phyloP scores from a whole-genome alignment of 1,139 yeast genomes.

The Yamadazyma trypodendri region DNA sequence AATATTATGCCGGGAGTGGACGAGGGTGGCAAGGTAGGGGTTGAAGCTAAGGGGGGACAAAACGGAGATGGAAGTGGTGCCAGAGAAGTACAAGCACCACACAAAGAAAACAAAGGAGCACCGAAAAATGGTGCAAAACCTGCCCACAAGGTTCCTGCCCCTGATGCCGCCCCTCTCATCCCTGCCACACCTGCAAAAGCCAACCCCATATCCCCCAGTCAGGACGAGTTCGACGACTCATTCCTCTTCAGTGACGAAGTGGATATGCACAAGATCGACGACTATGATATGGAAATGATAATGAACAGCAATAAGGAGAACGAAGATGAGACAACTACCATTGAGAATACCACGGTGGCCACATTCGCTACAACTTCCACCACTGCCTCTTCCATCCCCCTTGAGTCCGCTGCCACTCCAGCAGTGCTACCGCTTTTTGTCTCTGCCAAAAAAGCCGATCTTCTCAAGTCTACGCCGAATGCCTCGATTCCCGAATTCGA shows the following conservation, averaged over 20 bases:
- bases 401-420: neutral
- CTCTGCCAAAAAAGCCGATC: constrained; percentile 58
- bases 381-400: neutral
- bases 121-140: too few relatives aligned
- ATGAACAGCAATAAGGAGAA: constrained; percentile 16
- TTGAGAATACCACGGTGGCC: neutral
- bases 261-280: constrained; percentile 28
- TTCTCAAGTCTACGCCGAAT: constrained; percentile 44
- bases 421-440: constrained; percentile 42
- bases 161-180: too few relatives aligned
- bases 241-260: constrained; percentile 66
- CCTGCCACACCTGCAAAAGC: neutral
- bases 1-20: constrained; percentile 8
- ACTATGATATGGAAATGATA: constrained; percentile 27
- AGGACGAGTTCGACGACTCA: constrained; percentile 57
- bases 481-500: constrained; percentile 42
- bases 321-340: constrained; percentile 4
- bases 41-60: too few relatives aligned
- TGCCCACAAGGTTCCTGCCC: too few relatives aligned
- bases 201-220: constrained; percentile 8
- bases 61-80: too few relatives aligned
- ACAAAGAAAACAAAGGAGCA: too few relatives aligned
- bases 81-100: too few relatives aligned
- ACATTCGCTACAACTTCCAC: neutral
- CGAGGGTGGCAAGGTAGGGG: neutral